Base-by-base conservation (phyloP, 192 early-diverging fungal genomes). In the Rhizophlyctis rosea region DNA sequence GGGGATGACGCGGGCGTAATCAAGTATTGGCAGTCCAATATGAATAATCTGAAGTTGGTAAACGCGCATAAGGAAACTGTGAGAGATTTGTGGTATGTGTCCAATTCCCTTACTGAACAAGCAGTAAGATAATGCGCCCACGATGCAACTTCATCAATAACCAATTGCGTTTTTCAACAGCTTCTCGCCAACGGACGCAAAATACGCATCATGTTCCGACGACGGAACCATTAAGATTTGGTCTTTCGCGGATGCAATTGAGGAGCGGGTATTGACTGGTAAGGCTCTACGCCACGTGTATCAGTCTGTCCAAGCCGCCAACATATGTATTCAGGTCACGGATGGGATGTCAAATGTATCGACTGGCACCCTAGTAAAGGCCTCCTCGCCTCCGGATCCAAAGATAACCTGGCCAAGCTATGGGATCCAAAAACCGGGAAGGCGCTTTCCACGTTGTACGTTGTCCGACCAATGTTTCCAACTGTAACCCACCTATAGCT, bases 1-100 rank as follows among this genome's bases (percentile, higher is more conserved):
- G 93, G 88, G 3, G 96, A 96, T 68, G 88, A 95, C 54, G 80
- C 82, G 29, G 96, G 96, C 30, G 75, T 88, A 18, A 91, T 99
- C 60, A 99, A 99, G 70, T 99, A 98, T 71, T 99, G 95, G 94
- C 91, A 95, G 74, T 88, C 88, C 29, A 98, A 95, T 62, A 87
- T 99, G 85, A 92, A 89, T 69, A 91, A 95, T 63, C 73, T 98
- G 25, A 93, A 97, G 57, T 82, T 86, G 44, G 84, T 96, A 54
- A 76, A 82, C 48, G 96, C 86, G 0, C 96, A 98, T 69, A 89
- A 90, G 65, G 88, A 91, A 71, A 85, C 87, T 0, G 90, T 97
- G 28, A 81, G 94, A n/a, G 94, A 91, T 76, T 59, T 95, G 36
- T 83, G 89, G 72, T 89, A 74, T 32, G 76, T 72, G 44, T 13